Percentiles rank a stretch among this genome's conserved stretches.
phyloP scores from a whole-genome alignment of 768 basidiomycete genomes.

The Russula dissimulans region DNA sequence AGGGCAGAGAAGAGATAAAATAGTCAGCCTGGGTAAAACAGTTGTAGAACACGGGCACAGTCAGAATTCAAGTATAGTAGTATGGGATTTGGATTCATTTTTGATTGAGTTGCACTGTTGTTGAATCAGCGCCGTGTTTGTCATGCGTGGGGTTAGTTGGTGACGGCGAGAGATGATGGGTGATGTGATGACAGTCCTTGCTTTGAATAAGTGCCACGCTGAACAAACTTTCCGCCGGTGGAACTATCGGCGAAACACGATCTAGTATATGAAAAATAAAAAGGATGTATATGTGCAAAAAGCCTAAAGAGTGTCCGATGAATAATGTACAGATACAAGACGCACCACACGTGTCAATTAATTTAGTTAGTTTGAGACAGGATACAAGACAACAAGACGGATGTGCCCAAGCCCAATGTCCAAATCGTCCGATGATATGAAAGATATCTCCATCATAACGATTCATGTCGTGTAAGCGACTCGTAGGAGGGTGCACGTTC shows the following conservation, averaged over 20 bases:
- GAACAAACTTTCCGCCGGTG: background rate
- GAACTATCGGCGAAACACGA: background rate
- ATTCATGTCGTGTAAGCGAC: slow-evolving; percentile 7
- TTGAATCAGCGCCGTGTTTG: too few relatives aligned
- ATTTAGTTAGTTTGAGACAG: background rate
- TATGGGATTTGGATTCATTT: too few relatives aligned
- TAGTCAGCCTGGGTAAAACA: too few relatives aligned
- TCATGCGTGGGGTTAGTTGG: too few relatives aligned
- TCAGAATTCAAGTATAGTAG: too few relatives aligned
- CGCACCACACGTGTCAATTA: background rate
- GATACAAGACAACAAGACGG: background rate
- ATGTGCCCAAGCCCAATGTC: background rate
- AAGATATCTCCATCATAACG: background rate
- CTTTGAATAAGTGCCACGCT: background rate
- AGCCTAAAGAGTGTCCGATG: background rate
- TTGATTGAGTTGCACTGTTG: too few relatives aligned
- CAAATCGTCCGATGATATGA: slow-evolving; percentile 14
- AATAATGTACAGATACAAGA: background rate
- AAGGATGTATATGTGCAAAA: too few relatives aligned
- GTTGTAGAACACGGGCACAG: too few relatives aligned
- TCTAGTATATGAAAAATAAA: too few relatives aligned
- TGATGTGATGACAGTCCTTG: too few relatives aligned
- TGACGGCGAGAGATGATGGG: too few relatives aligned
- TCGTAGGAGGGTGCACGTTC: slow-evolving; percentile 43
- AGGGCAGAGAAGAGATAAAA: too few relatives aligned